Evolutionary conservation across 2,329 filamentous ascomycete genomes (phyloP).

Genomic region (Aspergillus ustus): DNA sequence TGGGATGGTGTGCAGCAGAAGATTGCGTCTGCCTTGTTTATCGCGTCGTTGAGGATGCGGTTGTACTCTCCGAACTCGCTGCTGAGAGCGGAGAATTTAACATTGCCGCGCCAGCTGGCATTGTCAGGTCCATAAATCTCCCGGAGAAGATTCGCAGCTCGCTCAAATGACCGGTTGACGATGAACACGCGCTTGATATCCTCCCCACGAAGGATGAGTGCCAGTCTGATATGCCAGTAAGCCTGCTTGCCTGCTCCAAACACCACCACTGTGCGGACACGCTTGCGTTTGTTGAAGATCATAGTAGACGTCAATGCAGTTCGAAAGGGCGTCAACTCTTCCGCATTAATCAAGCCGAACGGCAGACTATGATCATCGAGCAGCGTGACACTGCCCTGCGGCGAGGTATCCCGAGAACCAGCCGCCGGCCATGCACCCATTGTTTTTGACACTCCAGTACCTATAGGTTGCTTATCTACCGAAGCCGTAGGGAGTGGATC

Average conservation of each 20-base stretch:
- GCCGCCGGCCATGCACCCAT: constrained; percentile 41
- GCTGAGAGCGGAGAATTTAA: constrained; percentile 73
- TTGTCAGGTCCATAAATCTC: constrained; percentile 58
- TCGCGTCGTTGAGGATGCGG: constrained; percentile 70
- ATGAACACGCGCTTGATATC: constrained; percentile 82
- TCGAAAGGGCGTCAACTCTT: constrained; percentile 71
- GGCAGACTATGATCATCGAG: constrained; percentile 63
- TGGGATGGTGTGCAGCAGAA: constrained; percentile 85
- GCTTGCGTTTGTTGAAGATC: constrained; percentile 66
- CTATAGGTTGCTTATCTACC: constrained; percentile 36
- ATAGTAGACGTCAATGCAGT: constrained; percentile 66
- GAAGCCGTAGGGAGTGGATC: constrained; percentile 36
- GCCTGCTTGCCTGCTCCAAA: constrained; percentile 91
- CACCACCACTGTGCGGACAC: constrained; percentile 76
- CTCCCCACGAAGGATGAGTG: constrained; percentile 67
- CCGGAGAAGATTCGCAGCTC: constrained; percentile 53
- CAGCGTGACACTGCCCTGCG: constrained; percentile 63
- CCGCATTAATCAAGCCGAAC: constrained; percentile 67
- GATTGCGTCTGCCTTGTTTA: constrained; percentile 74
- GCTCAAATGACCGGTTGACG: constrained; percentile 68
- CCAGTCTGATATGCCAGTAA: constrained; percentile 90
- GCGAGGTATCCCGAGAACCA: constrained; percentile 50
- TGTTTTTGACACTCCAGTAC: constrained; percentile 32
- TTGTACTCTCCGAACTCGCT: constrained; percentile 71
- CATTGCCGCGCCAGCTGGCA: constrained; percentile 65